Percentiles rank a stretch among this genome's conserved stretches.
Evolutionary conservation across 768 basidiomycete genomes (phyloP).

Genomic region (Termitomyces titanicus): DNA sequence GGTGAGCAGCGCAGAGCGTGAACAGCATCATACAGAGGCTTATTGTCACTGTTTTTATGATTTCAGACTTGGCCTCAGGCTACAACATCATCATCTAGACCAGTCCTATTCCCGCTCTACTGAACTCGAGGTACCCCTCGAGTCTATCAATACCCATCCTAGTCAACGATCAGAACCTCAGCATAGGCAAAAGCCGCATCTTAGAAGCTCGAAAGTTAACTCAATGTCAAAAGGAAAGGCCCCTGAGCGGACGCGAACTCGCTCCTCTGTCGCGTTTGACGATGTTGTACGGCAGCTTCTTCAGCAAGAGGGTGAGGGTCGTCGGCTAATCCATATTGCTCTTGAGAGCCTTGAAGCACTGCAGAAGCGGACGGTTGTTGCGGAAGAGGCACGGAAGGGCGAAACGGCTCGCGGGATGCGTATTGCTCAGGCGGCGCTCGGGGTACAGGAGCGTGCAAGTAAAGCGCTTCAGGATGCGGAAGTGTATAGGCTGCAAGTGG

Average conservation of each 20-base stretch:
- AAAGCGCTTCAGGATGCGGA: slow-evolving; percentile 24
- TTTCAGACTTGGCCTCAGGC: slow-evolving; percentile 3
- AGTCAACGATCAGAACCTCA: not conserved
- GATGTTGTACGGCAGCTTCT: slow-evolving; percentile 24
- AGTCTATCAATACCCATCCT: not conserved
- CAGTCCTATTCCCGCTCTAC: not conserved
- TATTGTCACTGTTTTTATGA: no score
- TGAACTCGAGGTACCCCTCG: not conserved
- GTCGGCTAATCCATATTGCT: slow-evolving; percentile 24
- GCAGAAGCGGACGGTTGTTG: slow-evolving; percentile 11
- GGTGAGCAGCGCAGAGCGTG: not conserved
- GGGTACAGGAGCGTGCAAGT: slow-evolving; percentile 23
- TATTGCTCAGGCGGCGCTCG: slow-evolving; percentile 22
- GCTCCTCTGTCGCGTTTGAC: slow-evolving; percentile 22
- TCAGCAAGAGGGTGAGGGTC: slow-evolving; percentile 24
- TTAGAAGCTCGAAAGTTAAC: slow-evolving; percentile 3
- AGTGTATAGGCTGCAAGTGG: slow-evolving; percentile 22
- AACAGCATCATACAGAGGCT: not conserved
- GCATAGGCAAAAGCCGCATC: not conserved
- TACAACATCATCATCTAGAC: slow-evolving; percentile 1
- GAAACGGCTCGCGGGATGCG: slow-evolving; percentile 22
- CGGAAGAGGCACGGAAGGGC: slow-evolving; percentile 11
- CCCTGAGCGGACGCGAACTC: slow-evolving; percentile 18
- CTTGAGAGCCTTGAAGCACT: slow-evolving; percentile 22
- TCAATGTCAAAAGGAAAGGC: slow-evolving; percentile 4